Percentiles rank a stretch among this genome's conserved stretches.
These are phyloP conservation scores for Aureobasidium uvarum DNA, from an alignment of 2,329 filamentous ascomycete genomes.

Conservation along the genomic window DNA sequence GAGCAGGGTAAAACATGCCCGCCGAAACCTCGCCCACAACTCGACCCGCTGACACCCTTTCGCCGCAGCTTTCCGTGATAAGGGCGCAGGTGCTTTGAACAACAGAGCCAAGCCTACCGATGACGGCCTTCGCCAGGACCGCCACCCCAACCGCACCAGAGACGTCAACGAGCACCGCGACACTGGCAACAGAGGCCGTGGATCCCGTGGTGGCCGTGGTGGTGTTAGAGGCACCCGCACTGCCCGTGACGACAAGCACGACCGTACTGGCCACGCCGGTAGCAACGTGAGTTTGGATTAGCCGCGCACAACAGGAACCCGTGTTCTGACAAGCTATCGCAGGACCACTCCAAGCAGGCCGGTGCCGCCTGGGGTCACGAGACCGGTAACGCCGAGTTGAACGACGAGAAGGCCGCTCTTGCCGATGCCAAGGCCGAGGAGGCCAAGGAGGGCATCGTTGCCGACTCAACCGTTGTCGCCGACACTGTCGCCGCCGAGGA, in stretches of 20 bases:
- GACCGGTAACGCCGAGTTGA: slow-evolving; percentile 78
- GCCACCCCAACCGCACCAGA: slow-evolving; percentile 38
- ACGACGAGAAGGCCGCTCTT: slow-evolving; percentile 89
- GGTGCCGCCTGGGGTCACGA: slow-evolving; percentile 85
- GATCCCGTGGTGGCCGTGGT: slow-evolving; percentile 52
- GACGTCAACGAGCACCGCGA: slow-evolving; percentile 30
- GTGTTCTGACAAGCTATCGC: slow-evolving; percentile 45
- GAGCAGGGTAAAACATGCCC: slow-evolving; percentile 72
- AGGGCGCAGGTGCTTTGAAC: slow-evolving; percentile 72
- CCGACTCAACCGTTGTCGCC: slow-evolving; percentile 41
- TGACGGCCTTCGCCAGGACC: slow-evolving; percentile 58
- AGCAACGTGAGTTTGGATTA: slow-evolving; percentile 46
- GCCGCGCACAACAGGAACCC: background rate
- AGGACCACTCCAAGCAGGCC: slow-evolving; percentile 78
- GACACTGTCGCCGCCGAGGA: slow-evolving; percentile 42
- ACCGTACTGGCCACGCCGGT: slow-evolving; percentile 53
- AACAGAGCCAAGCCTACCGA: slow-evolving; percentile 81
- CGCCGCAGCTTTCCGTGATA: slow-evolving; percentile 78
- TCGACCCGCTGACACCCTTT: background rate
- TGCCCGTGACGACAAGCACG: slow-evolving; percentile 61
- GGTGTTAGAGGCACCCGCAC: slow-evolving; percentile 55
- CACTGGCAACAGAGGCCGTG: slow-evolving; percentile 44
- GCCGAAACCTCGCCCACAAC: background rate
- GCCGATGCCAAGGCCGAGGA: slow-evolving; percentile 82
- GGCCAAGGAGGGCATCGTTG: slow-evolving; percentile 59